Conservation (phyloP, 768 basidiomycete genomes). For the Infundibulicybe gibba region DNA sequence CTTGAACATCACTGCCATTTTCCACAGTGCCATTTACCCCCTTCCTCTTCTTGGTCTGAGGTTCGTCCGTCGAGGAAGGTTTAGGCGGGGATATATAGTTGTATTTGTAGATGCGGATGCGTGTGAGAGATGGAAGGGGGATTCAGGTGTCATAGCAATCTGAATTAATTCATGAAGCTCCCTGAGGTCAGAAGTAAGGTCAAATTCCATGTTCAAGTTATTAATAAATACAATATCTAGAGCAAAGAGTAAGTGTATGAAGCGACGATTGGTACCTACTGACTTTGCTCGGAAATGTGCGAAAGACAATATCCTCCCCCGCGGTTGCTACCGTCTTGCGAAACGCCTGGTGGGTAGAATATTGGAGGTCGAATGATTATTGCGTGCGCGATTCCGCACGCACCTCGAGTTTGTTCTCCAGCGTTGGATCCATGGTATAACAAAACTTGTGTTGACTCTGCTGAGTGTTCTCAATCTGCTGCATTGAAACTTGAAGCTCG, state of each 20-base stretch:
- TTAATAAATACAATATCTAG: slow-evolving; percentile 47
- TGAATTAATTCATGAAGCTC: slow-evolving; percentile 61
- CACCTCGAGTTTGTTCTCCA: slow-evolving; percentile 49
- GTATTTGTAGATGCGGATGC: slow-evolving; percentile 45
- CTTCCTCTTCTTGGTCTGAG: slow-evolving; percentile 63
- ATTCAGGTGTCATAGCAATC: slow-evolving; percentile 38
- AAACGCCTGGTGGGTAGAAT: slow-evolving; percentile 44
- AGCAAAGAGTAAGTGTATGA: slow-evolving; percentile 4
- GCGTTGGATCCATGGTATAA: slow-evolving; percentile 41
- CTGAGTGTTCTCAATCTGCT: neutral
- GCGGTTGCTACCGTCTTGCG: slow-evolving; percentile 35
- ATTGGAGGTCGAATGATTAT: too few species aligned
- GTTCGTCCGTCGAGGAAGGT: slow-evolving; percentile 25
- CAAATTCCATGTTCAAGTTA: too few species aligned
- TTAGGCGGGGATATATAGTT: slow-evolving; percentile 52
- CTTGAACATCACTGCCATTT: slow-evolving; percentile 26
- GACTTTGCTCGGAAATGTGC: slow-evolving; percentile 66
- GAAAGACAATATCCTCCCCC: slow-evolving; percentile 66
- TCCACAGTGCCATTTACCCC: slow-evolving; percentile 7
- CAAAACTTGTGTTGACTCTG: too few species aligned
- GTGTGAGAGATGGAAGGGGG: slow-evolving; percentile 53
- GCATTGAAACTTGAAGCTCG: neutral
- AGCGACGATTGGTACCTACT: slow-evolving; percentile 9
- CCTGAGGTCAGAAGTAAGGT: slow-evolving; percentile 27
- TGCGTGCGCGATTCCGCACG: neutral